Percentiles rank a stretch among this genome's conserved stretches.
Evolutionary conservation across 768 basidiomycete genomes (phyloP).

Genomic region (Hemileccinum impolitum): DNA sequence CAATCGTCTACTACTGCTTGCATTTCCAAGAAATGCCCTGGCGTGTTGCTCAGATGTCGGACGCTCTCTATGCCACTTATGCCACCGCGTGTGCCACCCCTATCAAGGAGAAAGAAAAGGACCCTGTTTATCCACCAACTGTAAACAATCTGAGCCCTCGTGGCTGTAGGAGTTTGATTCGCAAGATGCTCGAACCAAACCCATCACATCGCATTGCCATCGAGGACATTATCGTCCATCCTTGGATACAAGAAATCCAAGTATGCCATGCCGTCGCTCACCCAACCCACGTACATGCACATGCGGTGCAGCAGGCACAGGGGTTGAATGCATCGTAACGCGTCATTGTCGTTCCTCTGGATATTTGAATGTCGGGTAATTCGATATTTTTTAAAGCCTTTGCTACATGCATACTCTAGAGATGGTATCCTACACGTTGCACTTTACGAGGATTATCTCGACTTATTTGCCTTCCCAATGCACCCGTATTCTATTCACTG

Average conservation of each 20-base stretch:
- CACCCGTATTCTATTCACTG: conserved; percentile 20
- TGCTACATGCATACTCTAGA: conserved; percentile 16
- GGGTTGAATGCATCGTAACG: conserved; percentile 27
- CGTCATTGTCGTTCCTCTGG: not conserved
- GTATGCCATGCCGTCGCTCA: conserved; percentile 67
- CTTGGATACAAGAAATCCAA: conserved; percentile 81
- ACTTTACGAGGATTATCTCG: conserved; percentile 5
- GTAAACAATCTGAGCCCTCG: conserved; percentile 88
- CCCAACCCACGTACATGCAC: conserved; percentile 70
- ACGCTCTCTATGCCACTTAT: conserved; percentile 81
- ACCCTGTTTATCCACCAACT: conserved; percentile 49
- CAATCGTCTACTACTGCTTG: conserved; percentile 97
- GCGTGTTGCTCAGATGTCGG: conserved; percentile 86
- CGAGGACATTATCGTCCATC: conserved; percentile 74
- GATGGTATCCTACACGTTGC: conserved; percentile 17
- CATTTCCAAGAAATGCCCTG: conserved; percentile 98
- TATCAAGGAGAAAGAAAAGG: conserved; percentile 31
- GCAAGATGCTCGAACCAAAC: conserved; percentile 95
- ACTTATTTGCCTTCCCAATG: conserved; percentile 2
- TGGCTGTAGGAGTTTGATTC: conserved; percentile 76
- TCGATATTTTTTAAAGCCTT: conserved; percentile 2
- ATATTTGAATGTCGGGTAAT: not conserved
- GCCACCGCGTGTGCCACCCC: conserved; percentile 36
- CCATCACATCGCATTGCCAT: conserved; percentile 72
- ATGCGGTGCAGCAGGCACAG: conserved; percentile 57